phyloP scores from a whole-genome alignment of 2,329 filamentous ascomycete genomes.

The Paramyrothecium roridum region DNA sequence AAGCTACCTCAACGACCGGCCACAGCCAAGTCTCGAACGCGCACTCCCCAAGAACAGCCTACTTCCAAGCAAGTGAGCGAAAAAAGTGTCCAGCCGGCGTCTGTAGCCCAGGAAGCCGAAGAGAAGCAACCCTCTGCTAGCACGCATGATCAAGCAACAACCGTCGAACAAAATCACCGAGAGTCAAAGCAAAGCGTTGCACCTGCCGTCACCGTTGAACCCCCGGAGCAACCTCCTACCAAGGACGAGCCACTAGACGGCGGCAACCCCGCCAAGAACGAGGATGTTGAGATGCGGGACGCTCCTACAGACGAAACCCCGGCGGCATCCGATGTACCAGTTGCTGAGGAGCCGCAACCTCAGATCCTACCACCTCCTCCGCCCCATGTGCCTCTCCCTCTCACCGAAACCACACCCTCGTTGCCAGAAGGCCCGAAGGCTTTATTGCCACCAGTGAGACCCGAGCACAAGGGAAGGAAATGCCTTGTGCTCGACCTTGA shows the following conservation, averaged over 20 bases:
- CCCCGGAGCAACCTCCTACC: constrained; percentile 26
- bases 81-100: constrained; percentile 40
- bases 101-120: constrained; percentile 31
- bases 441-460: constrained; percentile 77
- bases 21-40: constrained; percentile 51
- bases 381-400: constrained; percentile 38
- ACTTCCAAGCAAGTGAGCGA: constrained; percentile 39
- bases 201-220: constrained; percentile 40
- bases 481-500: constrained; percentile 94
- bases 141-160: constrained; percentile 42
- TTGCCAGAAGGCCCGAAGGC: constrained; percentile 52
- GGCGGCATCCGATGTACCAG: constrained; percentile 36
- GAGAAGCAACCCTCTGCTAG: constrained; percentile 45
- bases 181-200: constrained; percentile 43
- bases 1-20: constrained; percentile 52
- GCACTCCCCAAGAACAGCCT: constrained; percentile 49
- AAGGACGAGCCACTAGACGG: constrained; percentile 19
- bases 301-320: constrained; percentile 49
- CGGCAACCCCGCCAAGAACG: constrained; percentile 45
- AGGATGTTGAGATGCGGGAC: constrained; percentile 68
- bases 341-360: constrained; percentile 31
- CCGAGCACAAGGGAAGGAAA: constrained; percentile 82
- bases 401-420: constrained; percentile 37
- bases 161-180: constrained; percentile 37
- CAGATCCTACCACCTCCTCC: constrained; percentile 40